Base-by-base conservation (phyloP, 179 eudicot species). In the Beta corolliflora region DNA sequence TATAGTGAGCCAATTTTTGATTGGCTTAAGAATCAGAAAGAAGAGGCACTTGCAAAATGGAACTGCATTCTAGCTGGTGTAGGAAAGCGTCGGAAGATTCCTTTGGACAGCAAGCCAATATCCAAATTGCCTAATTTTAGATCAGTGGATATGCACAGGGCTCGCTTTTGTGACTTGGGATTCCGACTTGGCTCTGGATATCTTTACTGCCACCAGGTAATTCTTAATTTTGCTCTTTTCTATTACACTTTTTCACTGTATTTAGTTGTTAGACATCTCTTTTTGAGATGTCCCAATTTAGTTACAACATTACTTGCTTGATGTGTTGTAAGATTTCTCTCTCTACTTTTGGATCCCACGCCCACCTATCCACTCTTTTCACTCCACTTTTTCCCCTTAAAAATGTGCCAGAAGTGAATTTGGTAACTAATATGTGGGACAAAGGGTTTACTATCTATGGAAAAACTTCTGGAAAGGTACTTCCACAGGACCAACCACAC, bases 191-290 rank as follows among this genome's bases (percentile, higher is more conserved):
- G 99, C 68, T 88, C 96, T 83, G 91, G 95, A 64, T 96, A 94
- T 86, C 80, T 92, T 29, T 96, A 94, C 76, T 96, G 99, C 82
- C 99, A 96, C 85, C 98, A 92, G 95, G 97, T 94, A 81, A 45
- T 15, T 31, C 63, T 63, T 36, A 18, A 41, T 67, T 54, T 45
- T 55, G 8, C 71, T 36, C n/a, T 1, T 0, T 65, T 5, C 13
- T 75, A 44, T 36, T 55, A 31, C 36, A 31, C 36, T 31, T 31
- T 31, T 31, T 31, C 36, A 31, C 36, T 31, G 36, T 31, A 31
- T 31, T 31, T 31, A 31, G 36, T 31, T 31, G 1, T 2, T 31
- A 31, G 36, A 31, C 36, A 31, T 31, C 36, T 31, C 36, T 31
- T 31, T 31, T 31, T n/a, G 36, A 31, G 36, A 31, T 31, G 36